Evolutionary conservation across 1,284 basidiomycete species (phyloP), one percentile per base, ranked within the genome.

Genomic region (Leccinum huronense): DNA sequence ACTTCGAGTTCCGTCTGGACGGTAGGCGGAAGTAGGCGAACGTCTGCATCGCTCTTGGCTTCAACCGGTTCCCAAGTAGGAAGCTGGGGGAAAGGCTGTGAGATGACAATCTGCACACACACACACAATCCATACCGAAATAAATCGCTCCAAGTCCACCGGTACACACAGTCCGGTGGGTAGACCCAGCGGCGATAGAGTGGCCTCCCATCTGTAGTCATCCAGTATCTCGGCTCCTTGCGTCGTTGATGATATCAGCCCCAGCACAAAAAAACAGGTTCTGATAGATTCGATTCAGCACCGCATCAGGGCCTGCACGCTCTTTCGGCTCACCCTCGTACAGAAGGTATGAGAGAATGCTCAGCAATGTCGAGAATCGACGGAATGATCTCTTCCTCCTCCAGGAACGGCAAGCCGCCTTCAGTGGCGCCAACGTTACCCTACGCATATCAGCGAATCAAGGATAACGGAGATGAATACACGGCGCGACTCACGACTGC

Each of bases 191-290:
- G 95, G 91, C 1, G 93, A 93, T 33, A 94, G 79, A 13, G 93
- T 95, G 8, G 94, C 88, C 67, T 95, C 90, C 97, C 97, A 99
- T 10, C 89, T 86, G 70, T 90, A 93, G 72, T 97, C 95, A 63
- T 94, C 90, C 42, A 99, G 79, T 73, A 95, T 82, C 81, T 97
- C 85, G 66, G 88, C 86, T 2, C 93, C 93, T 73, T 87, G 84
- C 14, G 81, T 80, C 0, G 91, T 93, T 1, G 85, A 86, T 1
- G 92, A 89, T 60, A 94, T 84, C 45, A 94, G 81, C 0, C 96
- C 96, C 8, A 99, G 82, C 5, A 97, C 93, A 72, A 95, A 98
- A 81, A 97, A 99, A 73, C 95, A 97, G 2, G 97, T 98, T 5
- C 95, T 97, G 69, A 4, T 11, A 54, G 14, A 61, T 56, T 38